These are phyloP conservation scores for Ceratocystis cubensis DNA, from an alignment of 2,329 filamentous ascomycete species.

Conservation along the genomic window DNA sequence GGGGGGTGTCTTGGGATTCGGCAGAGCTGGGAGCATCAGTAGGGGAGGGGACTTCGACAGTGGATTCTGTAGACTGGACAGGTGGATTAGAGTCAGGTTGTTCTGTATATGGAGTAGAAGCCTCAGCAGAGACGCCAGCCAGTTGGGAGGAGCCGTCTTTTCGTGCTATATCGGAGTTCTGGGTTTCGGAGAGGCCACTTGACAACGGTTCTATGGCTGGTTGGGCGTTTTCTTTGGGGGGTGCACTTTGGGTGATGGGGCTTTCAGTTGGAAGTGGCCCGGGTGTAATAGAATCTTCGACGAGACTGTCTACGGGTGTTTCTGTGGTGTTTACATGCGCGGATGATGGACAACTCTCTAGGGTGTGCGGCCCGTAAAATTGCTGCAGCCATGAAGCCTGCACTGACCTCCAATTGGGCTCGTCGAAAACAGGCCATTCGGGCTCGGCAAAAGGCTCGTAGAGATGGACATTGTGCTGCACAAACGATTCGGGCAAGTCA, in stretches of 20 bases:
- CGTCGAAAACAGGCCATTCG: conserved; percentile 19
- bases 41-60: not conserved
- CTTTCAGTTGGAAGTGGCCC: not conserved
- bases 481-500: conserved; percentile 13
- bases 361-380: conserved; percentile 16
- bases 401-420: conserved; percentile 19
- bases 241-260: not conserved
- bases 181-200: not conserved
- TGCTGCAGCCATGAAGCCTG: conserved; percentile 20
- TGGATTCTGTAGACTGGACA: not conserved
- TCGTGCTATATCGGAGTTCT: not conserved
- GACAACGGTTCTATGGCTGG: not conserved
- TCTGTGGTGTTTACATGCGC: not conserved
- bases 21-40: not conserved
- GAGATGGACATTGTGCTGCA: conserved; percentile 15
- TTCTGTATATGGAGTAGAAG: not conserved
- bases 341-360: not conserved
- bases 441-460: conserved; percentile 18
- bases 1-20: not conserved
- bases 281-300: not conserved
- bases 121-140: not conserved
- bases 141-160: too few species aligned
- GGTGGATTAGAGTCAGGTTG: too few species aligned
- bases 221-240: not conserved
- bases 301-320: not conserved